Conservation (phyloP, 495 filamentous ascomycete species). For the Venustampulla echinocandica region DNA sequence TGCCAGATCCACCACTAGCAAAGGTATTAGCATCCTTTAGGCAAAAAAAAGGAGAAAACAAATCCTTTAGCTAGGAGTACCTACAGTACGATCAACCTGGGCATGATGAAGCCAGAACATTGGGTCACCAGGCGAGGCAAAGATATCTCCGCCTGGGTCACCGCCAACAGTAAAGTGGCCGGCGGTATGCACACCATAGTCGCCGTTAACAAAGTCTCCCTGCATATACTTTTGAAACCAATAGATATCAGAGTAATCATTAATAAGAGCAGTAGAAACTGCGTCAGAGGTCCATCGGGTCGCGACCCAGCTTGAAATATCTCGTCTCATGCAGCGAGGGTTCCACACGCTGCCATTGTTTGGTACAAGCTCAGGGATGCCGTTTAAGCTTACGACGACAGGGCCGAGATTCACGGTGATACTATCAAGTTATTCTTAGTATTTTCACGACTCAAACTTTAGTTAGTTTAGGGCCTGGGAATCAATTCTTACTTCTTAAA, state of each 20-base stretch:
- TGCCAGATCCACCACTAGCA: conserved; percentile 34
- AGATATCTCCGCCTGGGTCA: conserved; percentile 39
- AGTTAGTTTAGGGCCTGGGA: background rate
- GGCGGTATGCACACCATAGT: conserved; percentile 43
- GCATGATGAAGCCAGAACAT: conserved; percentile 47
- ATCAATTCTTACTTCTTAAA: conserved; percentile 30
- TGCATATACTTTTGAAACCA: conserved; percentile 20
- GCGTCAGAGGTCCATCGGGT: conserved; percentile 9
- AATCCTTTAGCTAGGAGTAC: no score
- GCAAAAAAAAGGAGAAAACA: no score
- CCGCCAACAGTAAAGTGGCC: conserved; percentile 21
- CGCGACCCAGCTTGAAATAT: conserved; percentile 40
- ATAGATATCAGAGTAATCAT: conserved; percentile 12
- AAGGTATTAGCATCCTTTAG: no score
- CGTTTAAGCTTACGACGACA: conserved; percentile 24
- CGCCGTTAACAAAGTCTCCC: conserved; percentile 28
- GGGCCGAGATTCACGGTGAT: conserved; percentile 47
- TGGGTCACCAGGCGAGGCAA: conserved; percentile 53
- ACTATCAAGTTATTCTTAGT: background rate
- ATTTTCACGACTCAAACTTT: background rate
- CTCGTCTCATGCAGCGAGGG: conserved; percentile 60
- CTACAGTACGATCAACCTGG: conserved; percentile 19
- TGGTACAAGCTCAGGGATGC: conserved; percentile 17
- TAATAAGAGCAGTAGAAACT: conserved; percentile 22
- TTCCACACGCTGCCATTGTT: conserved; percentile 32